These are phyloP conservation scores for Lathyrus sativus DNA, from an alignment of 306 rosid species.

Conservation along the genomic window DNA sequence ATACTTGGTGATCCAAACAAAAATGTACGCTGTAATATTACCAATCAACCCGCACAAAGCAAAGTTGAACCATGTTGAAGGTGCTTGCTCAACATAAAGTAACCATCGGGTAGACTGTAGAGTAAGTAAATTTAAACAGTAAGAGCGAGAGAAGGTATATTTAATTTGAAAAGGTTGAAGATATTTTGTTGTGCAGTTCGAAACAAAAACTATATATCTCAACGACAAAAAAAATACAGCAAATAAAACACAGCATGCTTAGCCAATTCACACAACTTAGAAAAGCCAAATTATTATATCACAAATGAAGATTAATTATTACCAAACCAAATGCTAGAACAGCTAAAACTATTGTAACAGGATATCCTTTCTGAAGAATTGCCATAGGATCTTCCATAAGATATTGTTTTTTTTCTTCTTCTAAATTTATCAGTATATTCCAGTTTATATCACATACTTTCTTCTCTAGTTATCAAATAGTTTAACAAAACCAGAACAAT, in stretches of 20 bases:
- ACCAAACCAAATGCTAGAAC: too few species aligned
- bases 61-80: conserved; percentile 97
- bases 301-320: too few species aligned
- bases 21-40: conserved; percentile 84
- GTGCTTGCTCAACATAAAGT: conserved; percentile 96
- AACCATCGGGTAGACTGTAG: conserved; percentile 95
- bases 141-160: conserved; percentile 26
- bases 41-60: conserved; percentile 97
- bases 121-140: conserved; percentile 39
- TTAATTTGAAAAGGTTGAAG: conserved; percentile 29
- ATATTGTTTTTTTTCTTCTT: too few species aligned
- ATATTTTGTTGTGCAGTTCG: conserved; percentile 25
- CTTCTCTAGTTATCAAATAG: conserved; percentile 23
- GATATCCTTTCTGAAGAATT: too few species aligned
- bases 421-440: too few species aligned
- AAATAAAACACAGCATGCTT: too few species aligned
- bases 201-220: conserved; percentile 31
- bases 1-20: conserved; percentile 89
- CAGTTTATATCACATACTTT: not conserved
- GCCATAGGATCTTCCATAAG: too few species aligned
- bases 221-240: too few species aligned
- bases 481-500: conserved; percentile 33
- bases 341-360: too few species aligned
- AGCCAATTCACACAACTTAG: too few species aligned
- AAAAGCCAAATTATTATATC: too few species aligned